Percentiles rank a stretch among this genome's conserved stretches.
These are phyloP conservation scores for Punctularia strigosozonata DNA, from an alignment of 768 basidiomycete genomes.

Conservation along the genomic window DNA sequence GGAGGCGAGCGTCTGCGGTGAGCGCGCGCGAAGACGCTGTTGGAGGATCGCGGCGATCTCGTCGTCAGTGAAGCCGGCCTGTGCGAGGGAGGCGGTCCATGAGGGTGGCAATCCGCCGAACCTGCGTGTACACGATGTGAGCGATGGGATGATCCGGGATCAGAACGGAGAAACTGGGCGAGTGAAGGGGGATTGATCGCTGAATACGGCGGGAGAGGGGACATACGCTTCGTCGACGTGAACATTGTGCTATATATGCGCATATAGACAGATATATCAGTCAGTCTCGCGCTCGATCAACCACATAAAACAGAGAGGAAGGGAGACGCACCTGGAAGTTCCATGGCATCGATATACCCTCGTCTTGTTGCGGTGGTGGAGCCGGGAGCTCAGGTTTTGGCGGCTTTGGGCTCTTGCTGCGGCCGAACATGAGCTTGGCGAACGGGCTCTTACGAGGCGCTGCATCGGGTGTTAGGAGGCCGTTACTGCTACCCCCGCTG, in stretches of 20 bases:
- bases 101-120: conserved; percentile 54
- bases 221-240: conserved; percentile 69
- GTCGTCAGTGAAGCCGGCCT: conserved; percentile 55
- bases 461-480: conserved; percentile 23
- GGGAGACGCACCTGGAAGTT: conserved; percentile 52
- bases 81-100: conserved; percentile 50
- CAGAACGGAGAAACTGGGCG: conserved; percentile 1
- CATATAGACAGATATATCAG: background rate
- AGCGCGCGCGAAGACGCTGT: no score
- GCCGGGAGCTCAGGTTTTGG: conserved; percentile 19
- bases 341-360: conserved; percentile 57
- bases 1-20: conserved; percentile 15
- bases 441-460: conserved; percentile 21
- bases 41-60: conserved; percentile 57
- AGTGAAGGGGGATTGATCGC: no score
- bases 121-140: conserved; percentile 26
- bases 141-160: background rate
- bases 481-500: conserved; percentile 12
- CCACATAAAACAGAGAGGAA: background rate
- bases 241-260: conserved; percentile 48
- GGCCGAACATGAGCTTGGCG: conserved; percentile 8
- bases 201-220: background rate
- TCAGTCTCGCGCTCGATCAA: no score
- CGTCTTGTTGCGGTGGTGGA: no score
- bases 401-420: conserved; percentile 9